A percentile compares a stretch with the other conserved stretches of the same genome.
Conservation (phyloP, 345 rosid genomes). For the Citrus trifoliata region DNA sequence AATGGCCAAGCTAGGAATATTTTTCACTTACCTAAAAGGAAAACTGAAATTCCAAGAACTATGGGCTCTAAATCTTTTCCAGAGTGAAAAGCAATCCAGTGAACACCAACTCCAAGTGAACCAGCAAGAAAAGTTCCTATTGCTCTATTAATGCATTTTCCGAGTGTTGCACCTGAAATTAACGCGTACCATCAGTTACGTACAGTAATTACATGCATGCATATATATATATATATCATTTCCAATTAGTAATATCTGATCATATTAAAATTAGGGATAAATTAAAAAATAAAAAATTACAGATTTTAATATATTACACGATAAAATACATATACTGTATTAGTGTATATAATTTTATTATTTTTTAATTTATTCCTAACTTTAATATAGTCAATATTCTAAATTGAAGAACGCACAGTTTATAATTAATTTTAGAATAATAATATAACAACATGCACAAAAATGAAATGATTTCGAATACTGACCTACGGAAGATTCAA, state of each 20-base stretch:
- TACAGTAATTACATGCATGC: not conserved
- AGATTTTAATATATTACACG: accelerated
- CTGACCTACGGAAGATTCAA: conserved; percentile 61
- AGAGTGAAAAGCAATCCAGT: conserved; percentile 60
- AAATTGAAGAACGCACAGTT: accelerated
- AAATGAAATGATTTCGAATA: not conserved
- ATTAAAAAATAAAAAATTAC: accelerated
- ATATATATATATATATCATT: no score
- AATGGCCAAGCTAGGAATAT: not conserved
- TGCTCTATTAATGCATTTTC: conserved; percentile 61
- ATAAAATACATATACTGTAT: accelerated
- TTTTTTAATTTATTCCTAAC: accelerated
- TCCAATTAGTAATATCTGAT: accelerated
- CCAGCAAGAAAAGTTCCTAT: conserved; percentile 66
- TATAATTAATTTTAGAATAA: no score
- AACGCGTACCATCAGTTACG: not conserved
- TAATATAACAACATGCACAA: no score
- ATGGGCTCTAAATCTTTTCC: conserved; percentile 48
- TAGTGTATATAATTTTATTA: accelerated
- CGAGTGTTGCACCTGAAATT: conserved; percentile 66
- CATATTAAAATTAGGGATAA: accelerated
- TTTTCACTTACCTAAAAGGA: conserved; percentile 49
- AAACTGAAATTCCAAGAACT: conserved; percentile 55
- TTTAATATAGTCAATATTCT: accelerated
- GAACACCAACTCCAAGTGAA: conserved; percentile 56